Percentiles rank a stretch among this genome's conserved stretches.
phyloP scores from a whole-genome alignment of 805 yeast species.

The Crinitomyces ghanaensis region DNA sequence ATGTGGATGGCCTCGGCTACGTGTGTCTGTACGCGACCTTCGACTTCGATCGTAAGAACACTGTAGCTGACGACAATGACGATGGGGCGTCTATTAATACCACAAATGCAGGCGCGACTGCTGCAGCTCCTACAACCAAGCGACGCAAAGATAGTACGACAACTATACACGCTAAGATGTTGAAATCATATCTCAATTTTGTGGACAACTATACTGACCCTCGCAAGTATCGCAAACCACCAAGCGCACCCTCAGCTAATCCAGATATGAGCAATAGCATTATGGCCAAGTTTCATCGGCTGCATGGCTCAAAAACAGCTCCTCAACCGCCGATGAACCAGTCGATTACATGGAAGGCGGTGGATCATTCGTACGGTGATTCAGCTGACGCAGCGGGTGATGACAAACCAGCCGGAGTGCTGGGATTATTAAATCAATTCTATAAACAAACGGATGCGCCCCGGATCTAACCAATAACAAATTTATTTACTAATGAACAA shows the following conservation, averaged over 20 bases:
- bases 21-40: constrained; percentile 94
- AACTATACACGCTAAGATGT: constrained; percentile 71
- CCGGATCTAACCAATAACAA: no score
- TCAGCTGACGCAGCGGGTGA: constrained; percentile 30
- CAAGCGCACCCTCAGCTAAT: not conserved
- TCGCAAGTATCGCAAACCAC: not conserved
- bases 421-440: constrained; percentile 71
- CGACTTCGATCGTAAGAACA: constrained; percentile 48
- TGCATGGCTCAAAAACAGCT: constrained; percentile 11
- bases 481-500: not conserved
- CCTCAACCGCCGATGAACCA: not conserved
- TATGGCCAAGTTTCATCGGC: constrained; percentile 22
- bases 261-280: constrained; percentile 21
- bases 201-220: constrained; percentile 62
- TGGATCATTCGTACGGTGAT: constrained; percentile 5
- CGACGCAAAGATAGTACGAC: constrained; percentile 22
- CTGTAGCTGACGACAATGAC: constrained; percentile 8
- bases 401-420: constrained; percentile 41
- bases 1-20: constrained; percentile 89
- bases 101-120: constrained; percentile 8
- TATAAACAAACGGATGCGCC: constrained; percentile 45
- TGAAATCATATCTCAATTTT: constrained; percentile 79
- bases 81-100: constrained; percentile 1
- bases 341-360: constrained; percentile 2
- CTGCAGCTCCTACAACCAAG: constrained; percentile 14